phyloP scores from a whole-genome alignment of 495 filamentous ascomycete genomes.

The Glonium stellatum region DNA sequence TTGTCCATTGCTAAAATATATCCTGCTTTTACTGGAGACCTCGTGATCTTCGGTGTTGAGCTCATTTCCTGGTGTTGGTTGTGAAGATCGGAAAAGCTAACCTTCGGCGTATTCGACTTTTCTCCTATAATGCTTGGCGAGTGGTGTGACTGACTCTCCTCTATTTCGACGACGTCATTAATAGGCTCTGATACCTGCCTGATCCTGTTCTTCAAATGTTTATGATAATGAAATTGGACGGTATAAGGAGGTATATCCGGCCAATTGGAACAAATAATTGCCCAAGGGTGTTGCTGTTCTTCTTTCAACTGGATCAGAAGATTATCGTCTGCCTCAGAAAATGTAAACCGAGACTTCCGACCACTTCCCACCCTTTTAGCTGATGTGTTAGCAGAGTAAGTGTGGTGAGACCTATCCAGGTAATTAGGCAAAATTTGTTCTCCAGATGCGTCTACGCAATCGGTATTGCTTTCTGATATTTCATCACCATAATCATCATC shows the following conservation, averaged over 20 bases:
- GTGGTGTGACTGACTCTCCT: neutral
- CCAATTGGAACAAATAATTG: conserved; percentile 1
- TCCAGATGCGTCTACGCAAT: neutral
- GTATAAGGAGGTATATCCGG: neutral
- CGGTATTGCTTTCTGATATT: neutral
- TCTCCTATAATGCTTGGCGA: neutral
- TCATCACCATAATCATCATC: neutral
- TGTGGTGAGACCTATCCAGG: neutral
- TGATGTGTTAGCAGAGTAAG: conserved; percentile 3
- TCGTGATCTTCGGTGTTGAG: neutral
- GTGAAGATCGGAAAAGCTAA: neutral
- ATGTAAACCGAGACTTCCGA: neutral
- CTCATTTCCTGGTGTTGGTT: neutral
- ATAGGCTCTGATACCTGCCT: neutral
- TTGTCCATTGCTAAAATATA: neutral
- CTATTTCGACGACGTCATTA: neutral
- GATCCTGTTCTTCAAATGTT: neutral
- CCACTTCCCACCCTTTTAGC: neutral
- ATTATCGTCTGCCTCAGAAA: neutral
- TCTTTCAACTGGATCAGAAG: neutral
- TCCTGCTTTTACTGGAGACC: neutral
- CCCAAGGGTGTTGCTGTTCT: neutral
- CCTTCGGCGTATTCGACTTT: neutral
- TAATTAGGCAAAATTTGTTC: neutral
- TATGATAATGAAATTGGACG: neutral